phyloP scores from a whole-genome alignment of 2,329 filamentous ascomycete genomes.

The Fusarium sp. region DNA sequence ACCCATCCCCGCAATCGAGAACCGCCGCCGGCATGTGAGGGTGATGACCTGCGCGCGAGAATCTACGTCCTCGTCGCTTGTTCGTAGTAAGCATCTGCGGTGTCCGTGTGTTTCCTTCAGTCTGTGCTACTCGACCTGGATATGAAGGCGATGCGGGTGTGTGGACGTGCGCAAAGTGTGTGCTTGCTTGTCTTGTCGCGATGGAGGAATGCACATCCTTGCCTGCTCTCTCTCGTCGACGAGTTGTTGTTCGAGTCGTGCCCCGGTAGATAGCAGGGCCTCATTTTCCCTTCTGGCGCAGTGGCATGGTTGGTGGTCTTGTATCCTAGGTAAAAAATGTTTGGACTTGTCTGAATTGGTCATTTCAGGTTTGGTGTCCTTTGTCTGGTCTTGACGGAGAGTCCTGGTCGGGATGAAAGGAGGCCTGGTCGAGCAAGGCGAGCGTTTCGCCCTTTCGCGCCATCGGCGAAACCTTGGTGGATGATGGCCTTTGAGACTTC shows the following conservation, averaged over 20 bases:
- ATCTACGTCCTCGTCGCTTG: constrained; percentile 1
- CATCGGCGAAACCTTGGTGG: constrained; percentile 25
- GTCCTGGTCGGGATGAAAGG: constrained; percentile 13
- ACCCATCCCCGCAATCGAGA: constrained; percentile 26
- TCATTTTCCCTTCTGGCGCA: constrained; percentile 13
- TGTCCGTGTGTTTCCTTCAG: constrained; percentile 16
- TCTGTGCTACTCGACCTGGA: constrained; percentile 32
- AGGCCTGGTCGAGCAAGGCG: constrained; percentile 19
- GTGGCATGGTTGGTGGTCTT: constrained; percentile 12
- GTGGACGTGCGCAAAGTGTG: constrained; percentile 27
- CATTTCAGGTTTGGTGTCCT: constrained; percentile 26
- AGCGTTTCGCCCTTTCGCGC: constrained; percentile 32
- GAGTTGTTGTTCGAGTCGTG: constrained; percentile 22
- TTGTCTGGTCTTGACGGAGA: constrained; percentile 7
- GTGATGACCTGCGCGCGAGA: constrained; percentile 34
- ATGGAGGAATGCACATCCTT: constrained; percentile 27
- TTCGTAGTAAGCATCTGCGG: constrained; percentile 9
- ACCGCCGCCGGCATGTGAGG: constrained; percentile 36
- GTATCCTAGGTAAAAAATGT: constrained; percentile 23
- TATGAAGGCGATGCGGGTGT: constrained; percentile 29
- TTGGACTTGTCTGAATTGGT: constrained; percentile 31
- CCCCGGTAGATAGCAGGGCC: constrained; percentile 26
- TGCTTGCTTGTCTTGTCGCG: neutral
- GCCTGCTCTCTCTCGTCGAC: constrained; percentile 15
- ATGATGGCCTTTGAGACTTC: constrained; percentile 24